A percentile compares a stretch with the other conserved stretches of the same genome.
Conservation (phyloP, 2,329 filamentous ascomycete species). For the Nigrospora sphaerica region DNA sequence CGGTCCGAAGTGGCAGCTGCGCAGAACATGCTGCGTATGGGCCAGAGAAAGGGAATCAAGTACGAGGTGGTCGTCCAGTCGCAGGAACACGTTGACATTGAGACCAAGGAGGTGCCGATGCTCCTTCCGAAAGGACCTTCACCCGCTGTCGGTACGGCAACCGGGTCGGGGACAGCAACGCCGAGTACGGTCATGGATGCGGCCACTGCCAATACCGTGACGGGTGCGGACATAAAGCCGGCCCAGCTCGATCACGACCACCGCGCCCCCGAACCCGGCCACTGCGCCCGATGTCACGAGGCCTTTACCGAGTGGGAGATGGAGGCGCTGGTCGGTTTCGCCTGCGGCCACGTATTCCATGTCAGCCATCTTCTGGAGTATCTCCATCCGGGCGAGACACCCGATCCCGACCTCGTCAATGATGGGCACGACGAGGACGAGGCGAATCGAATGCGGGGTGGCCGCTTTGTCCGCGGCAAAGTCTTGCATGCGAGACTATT, state of each 20-base stretch:
- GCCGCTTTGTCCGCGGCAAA: conserved; percentile 72
- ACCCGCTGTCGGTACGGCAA: conserved; percentile 9
- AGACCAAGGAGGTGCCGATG: conserved; percentile 30
- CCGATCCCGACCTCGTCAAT: conserved; percentile 31
- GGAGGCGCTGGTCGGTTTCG: conserved; percentile 72
- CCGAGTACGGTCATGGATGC: conserved; percentile 6
- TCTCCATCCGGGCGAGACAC: conserved; percentile 35
- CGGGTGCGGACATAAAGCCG: conserved; percentile 7
- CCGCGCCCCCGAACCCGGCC: conserved; percentile 38
- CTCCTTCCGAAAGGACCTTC: conserved; percentile 9
- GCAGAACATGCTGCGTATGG: conserved; percentile 72
- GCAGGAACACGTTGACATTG: conserved; percentile 33
- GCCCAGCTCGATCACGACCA: conserved; percentile 23
- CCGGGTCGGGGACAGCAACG: conserved; percentile 13
- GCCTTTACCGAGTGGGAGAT: conserved; percentile 54
- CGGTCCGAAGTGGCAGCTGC: conserved; percentile 79
- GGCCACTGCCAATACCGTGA: conserved; percentile 1
- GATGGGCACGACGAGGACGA: conserved; percentile 34
- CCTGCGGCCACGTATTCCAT: conserved; percentile 78
- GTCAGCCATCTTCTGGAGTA: conserved; percentile 60
- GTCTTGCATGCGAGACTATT: conserved; percentile 79
- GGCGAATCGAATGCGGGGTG: conserved; percentile 33
- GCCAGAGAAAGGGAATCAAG: conserved; percentile 79
- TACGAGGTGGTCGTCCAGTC: conserved; percentile 63
- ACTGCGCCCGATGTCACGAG: conserved; percentile 52